These are phyloP conservation scores for Echium plantagineum DNA, from an alignment of 257 asterid genomes.

Conservation along the genomic window DNA sequence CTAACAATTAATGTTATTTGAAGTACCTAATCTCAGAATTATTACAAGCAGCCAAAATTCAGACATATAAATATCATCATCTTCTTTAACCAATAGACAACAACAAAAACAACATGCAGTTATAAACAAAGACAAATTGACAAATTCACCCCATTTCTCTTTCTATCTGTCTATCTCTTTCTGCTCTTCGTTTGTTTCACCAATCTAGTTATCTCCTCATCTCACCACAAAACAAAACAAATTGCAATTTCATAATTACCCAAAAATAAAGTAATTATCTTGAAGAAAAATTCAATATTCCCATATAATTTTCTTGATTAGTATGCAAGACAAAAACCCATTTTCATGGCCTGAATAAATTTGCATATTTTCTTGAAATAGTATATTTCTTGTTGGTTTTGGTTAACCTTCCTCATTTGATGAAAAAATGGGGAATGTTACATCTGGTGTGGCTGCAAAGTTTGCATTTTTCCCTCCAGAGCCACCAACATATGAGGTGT, in stretches of 20 bases:
- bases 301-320: no score
- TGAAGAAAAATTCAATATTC: no score
- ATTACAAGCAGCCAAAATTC: neutral
- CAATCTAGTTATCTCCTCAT: no score
- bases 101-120: neutral
- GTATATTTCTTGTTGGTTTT: neutral
- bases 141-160: neutral
- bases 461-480: constrained; percentile 97
- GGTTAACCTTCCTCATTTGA: neutral
- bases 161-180: neutral
- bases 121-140: neutral
- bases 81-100: constrained; percentile 1
- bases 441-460: constrained; percentile 89
- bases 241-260: no score
- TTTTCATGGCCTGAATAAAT: neutral
- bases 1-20: no score
- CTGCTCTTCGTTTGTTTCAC: no score
- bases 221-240: no score
- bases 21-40: no score
- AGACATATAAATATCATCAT: neutral
- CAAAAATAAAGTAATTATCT: no score
- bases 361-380: no score
- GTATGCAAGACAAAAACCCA: no score
- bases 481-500: constrained; percentile 94
- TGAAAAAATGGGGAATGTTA: constrained; percentile 86